Conservation (phyloP, 225 moss, liverwort and hornwort species). For the Ulota crispa region DNA sequence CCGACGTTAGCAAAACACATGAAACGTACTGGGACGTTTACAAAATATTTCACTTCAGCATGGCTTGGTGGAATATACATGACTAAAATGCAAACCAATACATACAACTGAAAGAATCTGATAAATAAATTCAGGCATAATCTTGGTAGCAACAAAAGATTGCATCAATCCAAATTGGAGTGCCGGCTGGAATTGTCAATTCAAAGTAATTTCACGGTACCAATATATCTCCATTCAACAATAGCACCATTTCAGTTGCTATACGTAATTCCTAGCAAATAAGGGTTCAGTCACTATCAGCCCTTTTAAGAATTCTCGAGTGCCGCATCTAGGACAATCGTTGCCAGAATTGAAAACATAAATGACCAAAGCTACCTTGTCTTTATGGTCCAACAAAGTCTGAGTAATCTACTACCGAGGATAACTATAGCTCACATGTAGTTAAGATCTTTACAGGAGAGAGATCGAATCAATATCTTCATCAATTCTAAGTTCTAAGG, state of each 20-base stretch:
- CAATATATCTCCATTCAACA: constrained; percentile 4
- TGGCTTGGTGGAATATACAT: background rate
- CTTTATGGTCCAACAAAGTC: background rate
- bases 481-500: too few relatives aligned
- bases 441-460: background rate
- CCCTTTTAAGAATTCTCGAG: background rate
- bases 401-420: background rate
- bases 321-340: constrained; percentile 3
- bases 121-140: background rate
- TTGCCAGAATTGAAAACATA: background rate
- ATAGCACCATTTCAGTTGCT: constrained; percentile 7
- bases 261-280: constrained; percentile 16
- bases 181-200: background rate
- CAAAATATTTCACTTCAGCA: background rate
- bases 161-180: background rate
- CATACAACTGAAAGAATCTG: background rate
- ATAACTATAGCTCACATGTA: background rate
- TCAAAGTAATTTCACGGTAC: background rate
- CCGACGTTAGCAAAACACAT: background rate
- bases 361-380: background rate
- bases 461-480: too few relatives aligned
- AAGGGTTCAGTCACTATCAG: constrained; percentile 7
- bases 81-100: background rate
- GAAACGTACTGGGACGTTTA: background rate
- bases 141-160: background rate